A percentile compares a stretch with the other conserved stretches of the same genome.
Conservation (phyloP, 1,284 basidiomycete genomes). For the Porphyrellus sp. region DNA sequence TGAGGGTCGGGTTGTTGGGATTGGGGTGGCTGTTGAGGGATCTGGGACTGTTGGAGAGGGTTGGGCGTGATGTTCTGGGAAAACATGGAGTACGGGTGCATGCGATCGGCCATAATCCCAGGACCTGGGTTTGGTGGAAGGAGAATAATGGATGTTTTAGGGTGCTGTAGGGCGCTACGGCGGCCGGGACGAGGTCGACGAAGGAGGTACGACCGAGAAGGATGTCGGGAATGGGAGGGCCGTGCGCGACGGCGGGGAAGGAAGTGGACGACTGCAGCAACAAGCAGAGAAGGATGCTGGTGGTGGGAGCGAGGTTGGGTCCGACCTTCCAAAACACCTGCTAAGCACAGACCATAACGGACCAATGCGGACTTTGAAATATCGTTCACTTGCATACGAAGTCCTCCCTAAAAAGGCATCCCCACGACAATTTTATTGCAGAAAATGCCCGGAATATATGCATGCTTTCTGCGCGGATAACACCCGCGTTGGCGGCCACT, state of each 20-base stretch:
- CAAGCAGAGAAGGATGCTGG: conserved; percentile 38
- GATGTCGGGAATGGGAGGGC: conserved; percentile 11
- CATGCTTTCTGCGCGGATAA: conserved; percentile 14
- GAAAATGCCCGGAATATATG: conserved; percentile 18
- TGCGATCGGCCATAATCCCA: conserved; percentile 59
- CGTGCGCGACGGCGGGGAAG: conserved; percentile 26
- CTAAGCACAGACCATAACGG: conserved; percentile 39
- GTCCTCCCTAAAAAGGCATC: conserved; percentile 13
- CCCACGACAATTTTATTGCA: conserved; percentile 22
- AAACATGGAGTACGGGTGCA: conserved; percentile 49
- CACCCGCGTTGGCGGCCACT: background rate
- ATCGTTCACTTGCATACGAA: conserved; percentile 17
- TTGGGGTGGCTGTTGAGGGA: conserved; percentile 40
- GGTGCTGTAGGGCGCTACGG: conserved; percentile 20
- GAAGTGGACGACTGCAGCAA: conserved; percentile 17
- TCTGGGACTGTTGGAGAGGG: conserved; percentile 47
- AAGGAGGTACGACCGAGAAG: conserved; percentile 8
- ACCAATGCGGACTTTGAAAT: conserved; percentile 34
- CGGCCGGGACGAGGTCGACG: conserved; percentile 22
- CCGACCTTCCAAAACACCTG: conserved; percentile 40
- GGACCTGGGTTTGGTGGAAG: conserved; percentile 29
- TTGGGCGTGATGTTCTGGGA: conserved; percentile 44
- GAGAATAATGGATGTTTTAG: conserved; percentile 27
- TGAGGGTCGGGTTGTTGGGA: conserved; percentile 39
- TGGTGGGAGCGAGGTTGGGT: conserved; percentile 42